These are phyloP conservation scores for Chaetoceros muelleri DNA, from an alignment of 108 stramenopile genomes.

Conservation along the genomic window DNA sequence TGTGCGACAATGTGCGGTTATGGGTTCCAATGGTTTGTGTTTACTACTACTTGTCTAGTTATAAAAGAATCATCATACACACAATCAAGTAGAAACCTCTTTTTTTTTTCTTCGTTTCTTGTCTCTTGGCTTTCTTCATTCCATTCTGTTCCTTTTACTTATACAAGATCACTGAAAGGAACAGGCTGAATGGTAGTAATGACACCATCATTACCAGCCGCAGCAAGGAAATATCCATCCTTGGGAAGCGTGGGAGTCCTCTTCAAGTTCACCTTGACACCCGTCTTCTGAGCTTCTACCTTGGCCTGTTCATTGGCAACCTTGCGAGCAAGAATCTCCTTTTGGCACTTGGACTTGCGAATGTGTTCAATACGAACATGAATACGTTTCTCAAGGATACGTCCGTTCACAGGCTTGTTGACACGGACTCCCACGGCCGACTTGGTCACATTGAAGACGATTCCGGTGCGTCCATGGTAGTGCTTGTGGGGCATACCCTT, in stretches of 20 bases:
- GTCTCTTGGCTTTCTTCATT: background rate
- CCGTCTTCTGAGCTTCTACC: constrained; percentile 72
- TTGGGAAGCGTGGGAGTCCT: constrained; percentile 90
- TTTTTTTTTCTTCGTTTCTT: too few species aligned
- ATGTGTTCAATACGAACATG: constrained; percentile 99
- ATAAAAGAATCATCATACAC: too few species aligned
- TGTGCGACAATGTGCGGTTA: background rate
- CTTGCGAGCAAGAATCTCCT: constrained; percentile 80
- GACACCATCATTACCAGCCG: constrained; percentile 52
- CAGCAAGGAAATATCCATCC: constrained; percentile 81
- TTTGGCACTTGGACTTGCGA: constrained; percentile 89
- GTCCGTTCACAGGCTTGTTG: constrained; percentile 96
- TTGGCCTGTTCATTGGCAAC: constrained; percentile 75
- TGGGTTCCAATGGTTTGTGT: too few species aligned
- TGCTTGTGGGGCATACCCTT: constrained; percentile 99
- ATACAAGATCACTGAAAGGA: constrained; percentile 88
- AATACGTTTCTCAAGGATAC: constrained; percentile 97
- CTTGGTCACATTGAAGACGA: constrained; percentile 99
- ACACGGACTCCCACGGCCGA: constrained; percentile 93
- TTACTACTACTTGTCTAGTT: too few species aligned
- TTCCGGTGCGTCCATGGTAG: constrained; percentile 99
- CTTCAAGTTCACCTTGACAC: constrained; percentile 85
- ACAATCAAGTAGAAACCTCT: too few species aligned
- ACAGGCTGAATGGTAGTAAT: constrained; percentile 87
- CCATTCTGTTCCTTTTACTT: constrained; percentile 14